Conservation (phyloP, 2,329 filamentous ascomycete species). For the Colletotrichum cuscutae region DNA sequence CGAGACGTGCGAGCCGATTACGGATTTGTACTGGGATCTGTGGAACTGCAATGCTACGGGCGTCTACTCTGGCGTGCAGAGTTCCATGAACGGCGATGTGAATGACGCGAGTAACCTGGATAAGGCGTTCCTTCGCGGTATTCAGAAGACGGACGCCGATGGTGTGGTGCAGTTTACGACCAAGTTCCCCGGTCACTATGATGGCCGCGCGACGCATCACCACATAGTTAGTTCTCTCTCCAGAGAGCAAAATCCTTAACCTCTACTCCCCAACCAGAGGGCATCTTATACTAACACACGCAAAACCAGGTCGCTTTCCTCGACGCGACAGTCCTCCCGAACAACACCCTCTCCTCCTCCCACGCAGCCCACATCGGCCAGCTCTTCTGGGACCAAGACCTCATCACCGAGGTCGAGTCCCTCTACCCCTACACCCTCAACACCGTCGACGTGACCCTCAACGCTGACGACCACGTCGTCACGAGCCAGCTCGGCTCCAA, state of each 20-base stretch:
- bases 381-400: conserved; percentile 30
- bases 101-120: conserved; percentile 16
- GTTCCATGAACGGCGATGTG: conserved; percentile 31
- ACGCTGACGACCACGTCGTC: conserved; percentile 56
- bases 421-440: conserved; percentile 26
- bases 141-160: conserved; percentile 37
- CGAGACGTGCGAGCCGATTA: conserved; percentile 31
- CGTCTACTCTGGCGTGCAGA: conserved; percentile 49
- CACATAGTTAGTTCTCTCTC: conserved; percentile 44
- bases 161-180: conserved; percentile 50
- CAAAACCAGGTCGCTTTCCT: not conserved
- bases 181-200: conserved; percentile 58
- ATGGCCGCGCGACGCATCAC: conserved; percentile 57
- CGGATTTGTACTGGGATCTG: conserved; percentile 35
- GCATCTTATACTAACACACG: not conserved
- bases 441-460: conserved; percentile 16
- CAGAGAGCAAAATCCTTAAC: not conserved
- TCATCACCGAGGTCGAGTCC: conserved; percentile 22
- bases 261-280: not conserved
- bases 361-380: conserved; percentile 46
- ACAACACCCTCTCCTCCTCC: conserved; percentile 56
- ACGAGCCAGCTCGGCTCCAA: conserved; percentile 51
- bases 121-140: conserved; percentile 23
- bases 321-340: conserved; percentile 39
- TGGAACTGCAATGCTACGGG: conserved; percentile 48